Conservation (phyloP, 2,329 filamentous ascomycete species). For the Colletotrichum neosansevieriae region DNA sequence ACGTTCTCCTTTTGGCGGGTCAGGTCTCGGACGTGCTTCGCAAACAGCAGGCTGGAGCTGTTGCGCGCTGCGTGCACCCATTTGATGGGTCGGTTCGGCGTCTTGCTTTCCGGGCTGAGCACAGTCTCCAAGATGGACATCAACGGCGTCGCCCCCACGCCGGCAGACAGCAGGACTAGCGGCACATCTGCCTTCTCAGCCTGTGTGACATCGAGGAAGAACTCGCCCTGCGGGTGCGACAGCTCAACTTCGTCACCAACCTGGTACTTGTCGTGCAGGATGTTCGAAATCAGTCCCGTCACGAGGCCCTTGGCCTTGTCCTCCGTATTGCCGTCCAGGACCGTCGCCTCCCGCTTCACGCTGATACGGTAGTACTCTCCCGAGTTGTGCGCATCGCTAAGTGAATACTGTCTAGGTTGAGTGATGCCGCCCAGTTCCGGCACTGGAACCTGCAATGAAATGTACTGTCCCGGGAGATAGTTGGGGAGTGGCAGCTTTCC, state of each 20-base stretch:
- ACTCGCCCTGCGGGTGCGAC: conserved; percentile 69
- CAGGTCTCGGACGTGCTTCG: conserved; percentile 58
- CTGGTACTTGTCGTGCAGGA: conserved; percentile 60
- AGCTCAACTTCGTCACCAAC: conserved; percentile 67
- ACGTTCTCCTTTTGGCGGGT: conserved; percentile 60
- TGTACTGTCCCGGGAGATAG: conserved; percentile 80
- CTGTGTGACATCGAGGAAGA: conserved; percentile 67
- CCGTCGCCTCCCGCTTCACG: conserved; percentile 71
- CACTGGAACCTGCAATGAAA: conserved; percentile 73
- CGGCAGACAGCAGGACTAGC: conserved; percentile 74
- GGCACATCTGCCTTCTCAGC: conserved; percentile 59
- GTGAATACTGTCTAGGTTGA: conserved; percentile 81
- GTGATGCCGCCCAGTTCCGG: conserved; percentile 68
- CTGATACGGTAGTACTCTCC: conserved; percentile 77
- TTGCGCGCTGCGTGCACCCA: conserved; percentile 73
- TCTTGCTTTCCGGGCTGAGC: conserved; percentile 44
- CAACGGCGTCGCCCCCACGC: conserved; percentile 77
- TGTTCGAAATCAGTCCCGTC: conserved; percentile 65
- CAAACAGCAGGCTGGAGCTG: conserved; percentile 66
- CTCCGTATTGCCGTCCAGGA: conserved; percentile 45
- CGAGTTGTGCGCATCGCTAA: conserved; percentile 67
- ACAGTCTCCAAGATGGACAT: conserved; percentile 73
- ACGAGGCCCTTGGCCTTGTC: conserved; percentile 51
- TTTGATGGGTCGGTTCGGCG: conserved; percentile 60
- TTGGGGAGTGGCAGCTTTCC: conserved; percentile 62